Evolutionary conservation across 2,329 filamentous ascomycete genomes (phyloP).

Genomic region (Colletotrichum tofieldiae): DNA sequence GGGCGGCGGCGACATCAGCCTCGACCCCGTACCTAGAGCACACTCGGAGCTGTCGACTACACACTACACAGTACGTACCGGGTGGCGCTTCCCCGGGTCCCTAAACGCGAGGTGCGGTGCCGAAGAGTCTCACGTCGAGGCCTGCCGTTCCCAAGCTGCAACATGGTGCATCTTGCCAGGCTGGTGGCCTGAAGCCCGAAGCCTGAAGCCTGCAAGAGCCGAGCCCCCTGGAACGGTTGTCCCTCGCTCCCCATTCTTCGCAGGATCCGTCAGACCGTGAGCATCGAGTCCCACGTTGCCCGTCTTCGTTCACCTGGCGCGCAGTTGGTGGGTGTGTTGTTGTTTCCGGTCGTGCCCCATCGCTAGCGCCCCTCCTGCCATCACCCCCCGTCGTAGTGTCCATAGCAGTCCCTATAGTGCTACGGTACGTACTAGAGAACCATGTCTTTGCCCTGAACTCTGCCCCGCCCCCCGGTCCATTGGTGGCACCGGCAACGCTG

Average conservation of each 20-base stretch:
- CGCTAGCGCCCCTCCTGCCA: neutral
- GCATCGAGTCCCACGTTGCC: neutral
- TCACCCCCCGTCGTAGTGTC: neutral
- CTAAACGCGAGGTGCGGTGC: slow-evolving; percentile 9
- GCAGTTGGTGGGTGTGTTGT: neutral
- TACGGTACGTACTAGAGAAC: neutral
- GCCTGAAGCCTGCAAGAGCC: slow-evolving; percentile 18
- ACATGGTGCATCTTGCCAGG: neutral
- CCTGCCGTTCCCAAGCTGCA: slow-evolving; percentile 9
- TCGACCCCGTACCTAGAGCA: neutral
- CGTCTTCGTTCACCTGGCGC: neutral
- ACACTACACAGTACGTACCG: too few species aligned
- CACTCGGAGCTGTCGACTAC: neutral
- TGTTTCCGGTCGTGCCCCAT: neutral
- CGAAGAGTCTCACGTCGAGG: slow-evolving; percentile 20
- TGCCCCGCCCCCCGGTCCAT: neutral
- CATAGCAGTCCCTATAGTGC: too few species aligned
- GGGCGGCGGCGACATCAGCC: neutral
- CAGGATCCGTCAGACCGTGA: neutral
- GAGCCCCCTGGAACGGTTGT: slow-evolving; percentile 6
- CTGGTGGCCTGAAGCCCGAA: neutral
- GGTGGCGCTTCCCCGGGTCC: neutral
- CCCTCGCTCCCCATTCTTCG: neutral
- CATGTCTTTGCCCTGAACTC: neutral
- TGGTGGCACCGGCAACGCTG: slow-evolving; percentile 22